These are phyloP conservation scores for Chaetomiaceae sp. DNA, from an alignment of 2,329 filamentous ascomycete species.

Conservation along the genomic window DNA sequence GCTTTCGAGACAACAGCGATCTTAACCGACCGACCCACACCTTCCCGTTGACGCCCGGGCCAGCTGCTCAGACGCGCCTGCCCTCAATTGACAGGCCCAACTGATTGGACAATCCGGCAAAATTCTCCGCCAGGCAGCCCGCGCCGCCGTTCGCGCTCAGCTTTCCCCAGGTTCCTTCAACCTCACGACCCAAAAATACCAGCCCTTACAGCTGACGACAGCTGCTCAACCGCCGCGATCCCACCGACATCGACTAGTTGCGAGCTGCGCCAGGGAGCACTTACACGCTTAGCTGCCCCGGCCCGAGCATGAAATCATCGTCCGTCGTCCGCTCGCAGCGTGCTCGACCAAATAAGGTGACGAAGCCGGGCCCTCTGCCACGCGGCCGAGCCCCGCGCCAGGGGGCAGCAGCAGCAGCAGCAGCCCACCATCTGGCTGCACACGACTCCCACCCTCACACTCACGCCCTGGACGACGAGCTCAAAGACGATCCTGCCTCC, in stretches of 20 bases:
- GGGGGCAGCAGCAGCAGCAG: no score
- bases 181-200: constrained; percentile 16
- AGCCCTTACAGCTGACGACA: constrained; percentile 25
- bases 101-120: constrained; percentile 17
- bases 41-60: constrained; percentile 2
- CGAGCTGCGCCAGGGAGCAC: constrained; percentile 7
- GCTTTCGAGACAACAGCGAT: no score
- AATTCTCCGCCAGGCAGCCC: constrained; percentile 15
- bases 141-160: constrained; percentile 4
- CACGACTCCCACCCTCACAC: constrained; percentile 9
- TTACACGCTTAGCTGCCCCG: constrained; percentile 1
- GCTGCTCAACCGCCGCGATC: constrained; percentile 21
- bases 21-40: no score
- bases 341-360: constrained; percentile 39
- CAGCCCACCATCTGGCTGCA: constrained; percentile 16
- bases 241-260: constrained; percentile 10
- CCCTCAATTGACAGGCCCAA: not conserved
- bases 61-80: not conserved
- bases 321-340: constrained; percentile 27
- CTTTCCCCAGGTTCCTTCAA: constrained; percentile 13
- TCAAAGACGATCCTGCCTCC: constrained; percentile 23
- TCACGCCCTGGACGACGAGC: constrained; percentile 23
- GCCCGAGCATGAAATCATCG: constrained; percentile 23
- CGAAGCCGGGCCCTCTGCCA: constrained; percentile 31
- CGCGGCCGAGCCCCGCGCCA: constrained; percentile 27